Conservation (phyloP, 2,329 filamentous ascomycete species). For the Albophoma yamanashiensis region DNA sequence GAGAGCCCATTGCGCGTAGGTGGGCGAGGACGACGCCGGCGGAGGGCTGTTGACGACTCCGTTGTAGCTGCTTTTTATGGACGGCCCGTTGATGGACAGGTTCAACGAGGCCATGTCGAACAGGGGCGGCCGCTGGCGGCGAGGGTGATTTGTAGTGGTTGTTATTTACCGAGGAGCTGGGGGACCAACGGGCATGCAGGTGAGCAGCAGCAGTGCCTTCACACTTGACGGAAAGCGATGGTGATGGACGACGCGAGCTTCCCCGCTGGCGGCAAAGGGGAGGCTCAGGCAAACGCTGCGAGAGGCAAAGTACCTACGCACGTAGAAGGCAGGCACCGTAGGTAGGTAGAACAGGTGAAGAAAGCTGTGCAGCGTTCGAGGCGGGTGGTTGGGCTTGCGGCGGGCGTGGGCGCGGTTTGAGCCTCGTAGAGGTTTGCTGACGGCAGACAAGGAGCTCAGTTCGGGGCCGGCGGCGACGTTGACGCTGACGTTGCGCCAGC, state of each 20-base stretch:
- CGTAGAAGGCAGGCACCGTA: neutral
- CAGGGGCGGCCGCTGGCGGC: neutral
- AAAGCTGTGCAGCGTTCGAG: neutral
- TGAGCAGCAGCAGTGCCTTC: neutral
- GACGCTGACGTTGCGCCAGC: slow-evolving; percentile 6
- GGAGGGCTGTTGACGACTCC: slow-evolving; percentile 43
- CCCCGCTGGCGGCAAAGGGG: neutral
- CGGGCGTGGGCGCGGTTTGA: neutral
- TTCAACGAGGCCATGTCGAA: slow-evolving; percentile 66
- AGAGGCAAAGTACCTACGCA: neutral
- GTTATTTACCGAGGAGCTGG: neutral
- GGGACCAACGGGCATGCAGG: neutral
- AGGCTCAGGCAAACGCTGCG: neutral
- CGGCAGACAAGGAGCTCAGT: slow-evolving; percentile 4
- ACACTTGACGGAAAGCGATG: neutral
- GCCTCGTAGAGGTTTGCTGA: slow-evolving; percentile 4
- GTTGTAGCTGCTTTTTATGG: slow-evolving; percentile 72
- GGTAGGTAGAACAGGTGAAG: neutral
- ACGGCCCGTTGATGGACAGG: slow-evolving; percentile 67
- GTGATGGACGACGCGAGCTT: neutral
- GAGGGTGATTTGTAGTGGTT: neutral
- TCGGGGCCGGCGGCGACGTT: slow-evolving; percentile 6
- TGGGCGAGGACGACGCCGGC: slow-evolving; percentile 55
- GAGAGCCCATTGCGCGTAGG: slow-evolving; percentile 85
- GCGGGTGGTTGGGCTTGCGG: slow-evolving; percentile 2